Evolutionary conservation across 306 rosid genomes (phyloP), one percentile per base, ranked within the genome.

Genomic region (Medicago arabica): DNA sequence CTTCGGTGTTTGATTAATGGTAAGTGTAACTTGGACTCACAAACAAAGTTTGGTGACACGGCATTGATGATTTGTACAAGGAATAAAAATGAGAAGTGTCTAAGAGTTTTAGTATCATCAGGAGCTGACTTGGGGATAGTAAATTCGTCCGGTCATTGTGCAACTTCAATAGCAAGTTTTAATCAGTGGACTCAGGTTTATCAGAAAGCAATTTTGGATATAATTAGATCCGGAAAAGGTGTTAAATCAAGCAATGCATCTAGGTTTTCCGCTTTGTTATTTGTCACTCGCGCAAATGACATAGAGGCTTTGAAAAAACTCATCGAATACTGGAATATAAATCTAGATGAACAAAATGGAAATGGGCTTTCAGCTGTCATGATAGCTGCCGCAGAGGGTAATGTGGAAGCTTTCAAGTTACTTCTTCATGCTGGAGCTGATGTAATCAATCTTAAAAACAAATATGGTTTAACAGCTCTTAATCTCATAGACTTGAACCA

Each of bases 321-420:
- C 17, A 39, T 76, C 18, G 85, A 86, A 70, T 63, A 58, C 16
- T 7, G 21, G 16, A 72, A 74, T 66, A 46, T 78, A 0, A 72
- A 82, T 79, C 23, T 90, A 15, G 62, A 90, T n/a, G 86, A 81
- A 63, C 92, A 90, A 75, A 87, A 86, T 39, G 90, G 65, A 16
- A 79, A 79, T 58, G 95, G 92, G 40, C 79, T 78, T 83, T 82
- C 95, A 12, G 95, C 95, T 44, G 84, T 82, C 2, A 90, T 90
- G 92, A 9, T 83, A 44, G 89, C 95, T 67, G 86, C 77, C 11
- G 61, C 36, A 18, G 64, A 8, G n/a, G 88, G 88, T 62, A 50
- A 77, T 3, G 46, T 78, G 18, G 90, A 87, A 58, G 87, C 84
- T 67, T 86, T 90, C 78, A 64, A 23, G 78, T 40, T 82, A 78